Evolutionary conservation across 331 rosid genomes (phyloP).

Genomic region (Malus hybrid): DNA sequence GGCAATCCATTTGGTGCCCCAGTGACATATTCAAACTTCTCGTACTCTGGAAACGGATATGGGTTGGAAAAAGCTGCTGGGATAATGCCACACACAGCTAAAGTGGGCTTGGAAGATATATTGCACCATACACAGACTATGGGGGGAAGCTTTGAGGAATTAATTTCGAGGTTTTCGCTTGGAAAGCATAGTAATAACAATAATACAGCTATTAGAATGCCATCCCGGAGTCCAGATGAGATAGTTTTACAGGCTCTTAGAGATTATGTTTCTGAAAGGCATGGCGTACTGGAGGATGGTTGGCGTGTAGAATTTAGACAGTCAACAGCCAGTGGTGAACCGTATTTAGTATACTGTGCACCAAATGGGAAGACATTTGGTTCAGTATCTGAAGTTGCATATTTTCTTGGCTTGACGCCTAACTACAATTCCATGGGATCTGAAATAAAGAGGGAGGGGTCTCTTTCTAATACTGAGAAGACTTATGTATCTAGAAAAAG

Average conservation of each 20-base stretch:
- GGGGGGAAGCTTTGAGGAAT: constrained; percentile 51
- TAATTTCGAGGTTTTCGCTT: constrained; percentile 42
- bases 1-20: constrained; percentile 70
- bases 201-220: constrained; percentile 40
- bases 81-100: constrained; percentile 47
- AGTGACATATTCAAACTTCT: constrained; percentile 52
- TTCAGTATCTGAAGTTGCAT: constrained; percentile 91
- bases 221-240: constrained; percentile 50
- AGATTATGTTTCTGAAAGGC: constrained; percentile 75
- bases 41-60: constrained; percentile 42
- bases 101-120: constrained; percentile 64
- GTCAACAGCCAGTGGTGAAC: constrained; percentile 53
- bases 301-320: constrained; percentile 89
- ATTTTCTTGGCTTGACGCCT: constrained; percentile 71
- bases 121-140: constrained; percentile 47
- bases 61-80: constrained; percentile 60
- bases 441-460: constrained; percentile 50
- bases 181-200: constrained; percentile 54
- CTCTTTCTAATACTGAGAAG: constrained; percentile 39
- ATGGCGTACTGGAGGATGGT: constrained; percentile 88
- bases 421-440: constrained; percentile 47
- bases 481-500: constrained; percentile 55
- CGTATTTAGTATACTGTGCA: constrained; percentile 85
- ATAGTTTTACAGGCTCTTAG: constrained; percentile 82
- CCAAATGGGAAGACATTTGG: constrained; percentile 94